Evolutionary conservation across 768 basidiomycete species (phyloP), one percentile per base, ranked within the genome.

Genomic region (Lentinula lateritia): DNA sequence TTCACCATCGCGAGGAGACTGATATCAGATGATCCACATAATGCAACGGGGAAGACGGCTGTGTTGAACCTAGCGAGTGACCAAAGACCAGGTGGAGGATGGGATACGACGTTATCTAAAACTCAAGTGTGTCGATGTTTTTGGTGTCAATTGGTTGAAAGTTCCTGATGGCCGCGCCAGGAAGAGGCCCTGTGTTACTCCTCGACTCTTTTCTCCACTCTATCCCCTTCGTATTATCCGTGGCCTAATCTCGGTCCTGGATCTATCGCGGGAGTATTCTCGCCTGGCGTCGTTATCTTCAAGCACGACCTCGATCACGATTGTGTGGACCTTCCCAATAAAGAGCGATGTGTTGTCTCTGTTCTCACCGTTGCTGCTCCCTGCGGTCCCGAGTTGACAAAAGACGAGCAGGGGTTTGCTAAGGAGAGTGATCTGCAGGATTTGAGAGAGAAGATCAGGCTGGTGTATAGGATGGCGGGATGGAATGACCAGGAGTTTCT

Each of bases 181-280:
- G 80, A 80, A 70, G 79, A 81, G 66, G 77, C 79, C 0, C 71
- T 81, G 0, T 81, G 80, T 63, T 81, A 80, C 64, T 76, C 78
- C 8, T 80, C 80, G 3, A 80, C 79, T 5, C 70, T 81, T 5
- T 81, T 76, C 63, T 60, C 62, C 12, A 80, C 79, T 1, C 72
- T 81, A 39, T 74, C 75, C 48, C 65, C 66, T 28, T 66, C 68
- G 6, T 78, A 75, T 62, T 80, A 80, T 58, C 80, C 80, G 8
- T 81, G 80, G 80, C 73, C 77, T 12, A 81, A 81, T 65, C 66
- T 73, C 16, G 80, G 80, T 38, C 69, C 68, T 3, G 75, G 75
- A 1, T 78, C 75, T 16, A 64, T 69, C 5, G 74, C 76, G 2
- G 80, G 77, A 0, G 60, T 80, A 0, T 80, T 66, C 67, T 82